These are phyloP conservation scores for Aspergillus sp. DNA, from an alignment of 2,329 filamentous ascomycete species.

Conservation along the genomic window DNA sequence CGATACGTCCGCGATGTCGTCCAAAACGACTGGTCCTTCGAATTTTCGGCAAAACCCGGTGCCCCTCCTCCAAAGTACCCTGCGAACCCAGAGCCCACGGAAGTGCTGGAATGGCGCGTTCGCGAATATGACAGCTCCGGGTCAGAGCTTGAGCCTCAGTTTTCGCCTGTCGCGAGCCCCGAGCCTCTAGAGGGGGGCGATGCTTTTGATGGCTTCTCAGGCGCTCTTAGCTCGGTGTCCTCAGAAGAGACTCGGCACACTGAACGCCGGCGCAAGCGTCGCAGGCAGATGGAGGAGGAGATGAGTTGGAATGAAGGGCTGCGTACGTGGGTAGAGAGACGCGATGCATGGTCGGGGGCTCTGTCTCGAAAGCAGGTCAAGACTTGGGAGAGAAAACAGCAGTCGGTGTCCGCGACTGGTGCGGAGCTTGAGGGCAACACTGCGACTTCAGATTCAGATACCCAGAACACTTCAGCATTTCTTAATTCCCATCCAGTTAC, in stretches of 20 bases:
- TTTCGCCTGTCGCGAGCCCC: slow-evolving; percentile 8
- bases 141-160: slow-evolving; percentile 36
- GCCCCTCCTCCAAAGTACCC: slow-evolving; percentile 21
- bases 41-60: slow-evolving; percentile 23
- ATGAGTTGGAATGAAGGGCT: slow-evolving; percentile 78
- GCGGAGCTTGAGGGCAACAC: neutral
- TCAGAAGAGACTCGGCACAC: slow-evolving; percentile 43
- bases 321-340: slow-evolving; percentile 72
- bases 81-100: slow-evolving; percentile 22
- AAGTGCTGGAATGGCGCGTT: slow-evolving; percentile 36
- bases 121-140: slow-evolving; percentile 39
- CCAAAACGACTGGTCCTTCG: slow-evolving; percentile 45
- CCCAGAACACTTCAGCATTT: neutral
- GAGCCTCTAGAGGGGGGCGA: slow-evolving; percentile 3
- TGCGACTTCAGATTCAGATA: neutral
- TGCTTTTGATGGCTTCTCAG: slow-evolving; percentile 2
- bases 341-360: slow-evolving; percentile 85
- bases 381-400: slow-evolving; percentile 17
- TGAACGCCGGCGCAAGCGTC: slow-evolving; percentile 57
- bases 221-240: slow-evolving; percentile 7
- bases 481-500: neutral
- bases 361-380: slow-evolving; percentile 29
- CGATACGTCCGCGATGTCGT: slow-evolving; percentile 40
- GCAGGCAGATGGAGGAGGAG: slow-evolving; percentile 62
- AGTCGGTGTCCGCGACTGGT: slow-evolving; percentile 1